Evolutionary conservation across 495 filamentous ascomycete species (phyloP).

Genomic region (Annulohypoxylon moriforme): DNA sequence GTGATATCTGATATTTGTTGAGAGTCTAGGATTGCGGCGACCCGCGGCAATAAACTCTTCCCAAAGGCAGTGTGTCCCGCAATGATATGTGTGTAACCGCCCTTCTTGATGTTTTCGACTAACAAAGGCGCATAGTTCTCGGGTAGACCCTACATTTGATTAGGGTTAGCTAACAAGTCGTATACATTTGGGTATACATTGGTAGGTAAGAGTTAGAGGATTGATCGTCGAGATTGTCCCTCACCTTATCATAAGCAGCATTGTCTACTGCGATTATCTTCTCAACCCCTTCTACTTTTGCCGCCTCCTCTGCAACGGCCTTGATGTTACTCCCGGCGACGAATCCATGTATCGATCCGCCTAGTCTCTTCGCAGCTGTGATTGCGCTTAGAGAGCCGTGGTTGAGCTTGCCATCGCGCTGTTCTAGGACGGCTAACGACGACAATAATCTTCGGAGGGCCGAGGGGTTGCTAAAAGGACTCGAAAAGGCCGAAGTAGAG

Average conservation of each 20-base stretch:
- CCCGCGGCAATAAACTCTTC: slow-evolving; percentile 93
- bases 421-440: slow-evolving; percentile 91
- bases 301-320: slow-evolving; percentile 83
- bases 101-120: slow-evolving; percentile 95
- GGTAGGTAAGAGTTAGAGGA: neutral
- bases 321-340: slow-evolving; percentile 86
- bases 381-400: slow-evolving; percentile 84
- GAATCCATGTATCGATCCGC: slow-evolving; percentile 86
- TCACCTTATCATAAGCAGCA: slow-evolving; percentile 89
- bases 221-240: neutral
- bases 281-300: slow-evolving; percentile 87
- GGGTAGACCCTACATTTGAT: slow-evolving; percentile 75
- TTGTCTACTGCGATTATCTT: slow-evolving; percentile 92
- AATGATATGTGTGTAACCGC: slow-evolving; percentile 89
- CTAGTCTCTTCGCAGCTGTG: slow-evolving; percentile 86
- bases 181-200: no score
- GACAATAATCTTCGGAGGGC: slow-evolving; percentile 79
- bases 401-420: slow-evolving; percentile 89
- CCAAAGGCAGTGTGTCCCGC: slow-evolving; percentile 95
- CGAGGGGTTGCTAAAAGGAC: slow-evolving; percentile 49
- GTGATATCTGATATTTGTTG: slow-evolving; percentile 96
- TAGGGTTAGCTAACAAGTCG: slow-evolving; percentile 11
- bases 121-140: slow-evolving; percentile 96
- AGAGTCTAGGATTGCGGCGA: slow-evolving; percentile 91
- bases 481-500: slow-evolving; percentile 36